phyloP scores from a whole-genome alignment of 345 rosid species.

The Litchi chinensis region DNA sequence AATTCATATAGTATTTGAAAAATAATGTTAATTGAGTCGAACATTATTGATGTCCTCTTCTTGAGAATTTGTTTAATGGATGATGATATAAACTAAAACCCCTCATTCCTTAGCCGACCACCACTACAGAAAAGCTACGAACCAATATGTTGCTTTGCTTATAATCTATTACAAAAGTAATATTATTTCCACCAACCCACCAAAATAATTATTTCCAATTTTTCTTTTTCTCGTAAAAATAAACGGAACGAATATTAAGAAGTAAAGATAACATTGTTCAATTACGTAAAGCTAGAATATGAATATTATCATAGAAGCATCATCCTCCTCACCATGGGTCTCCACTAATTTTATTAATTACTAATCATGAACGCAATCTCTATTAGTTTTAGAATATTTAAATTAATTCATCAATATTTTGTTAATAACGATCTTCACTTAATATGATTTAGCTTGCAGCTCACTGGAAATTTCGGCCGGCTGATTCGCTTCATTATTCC shows the following conservation, averaged over 20 bases:
- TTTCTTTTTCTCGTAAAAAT: background rate
- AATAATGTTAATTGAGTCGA: too few relatives aligned
- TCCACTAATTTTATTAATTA: background rate
- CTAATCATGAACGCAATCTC: background rate
- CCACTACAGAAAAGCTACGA: background rate
- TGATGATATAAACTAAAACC: background rate
- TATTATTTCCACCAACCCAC: background rate
- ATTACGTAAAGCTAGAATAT: background rate
- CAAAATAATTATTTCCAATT: background rate
- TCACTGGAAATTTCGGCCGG: background rate
- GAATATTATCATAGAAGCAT: background rate
- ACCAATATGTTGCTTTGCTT: background rate
- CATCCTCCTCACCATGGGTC: background rate
- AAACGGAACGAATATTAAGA: background rate
- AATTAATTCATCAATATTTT: background rate
- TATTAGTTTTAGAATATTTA: background rate
- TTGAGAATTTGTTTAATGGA: too few relatives aligned
- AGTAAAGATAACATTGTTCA: background rate
- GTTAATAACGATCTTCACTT: background rate
- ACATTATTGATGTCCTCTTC: too few relatives aligned
- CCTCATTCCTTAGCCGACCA: constrained; percentile 1
- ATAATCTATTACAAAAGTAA: background rate
- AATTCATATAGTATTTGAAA: too few relatives aligned
- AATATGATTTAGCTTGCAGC: background rate
- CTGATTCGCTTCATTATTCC: background rate